Evolutionary conservation across 495 filamentous ascomycete genomes (phyloP), one percentile per base, ranked within the genome.

Genomic region (Hypoxylon perforatum): DNA sequence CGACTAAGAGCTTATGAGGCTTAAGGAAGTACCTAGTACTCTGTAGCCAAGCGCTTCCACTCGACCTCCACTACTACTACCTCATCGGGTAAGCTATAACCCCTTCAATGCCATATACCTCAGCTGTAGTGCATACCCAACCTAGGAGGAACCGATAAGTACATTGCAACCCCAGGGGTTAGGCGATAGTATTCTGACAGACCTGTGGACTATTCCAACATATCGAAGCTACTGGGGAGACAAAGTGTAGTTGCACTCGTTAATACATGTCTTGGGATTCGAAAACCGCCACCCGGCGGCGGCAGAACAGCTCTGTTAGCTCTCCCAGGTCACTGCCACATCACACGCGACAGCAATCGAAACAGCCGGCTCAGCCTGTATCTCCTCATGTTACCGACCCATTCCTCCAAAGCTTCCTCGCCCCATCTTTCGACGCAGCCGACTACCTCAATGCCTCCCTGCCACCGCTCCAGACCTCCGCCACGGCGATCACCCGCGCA

Each of bases 401-500:
- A 57, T 84, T 80, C 52, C 83, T 87, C 51, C 84, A 81, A 51
- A 87, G 86, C 59, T 97, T 96, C 75, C 82, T 91, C 23, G 79
- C 83, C 45, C 85, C 88, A 10, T 83, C 87, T 52, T 97, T 96
- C 75, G 90, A 94, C 77, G 84, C 91, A 15, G 90, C 86, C 69
- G 86, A 90, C 36, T 96, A 92, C 77, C 86, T 96, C 70, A 96
- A 97, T 76, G 79, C 85, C 46, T 83, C 85, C 11, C 84, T 97
- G 7, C 90, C 92, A 5, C 71, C 87, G 6, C 82, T 91, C 3
- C 84, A 88, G 22, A 84, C 65, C 9, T 51, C 69, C 22, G 14
- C 52, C 14, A 57, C 64, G 12, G 53, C 65, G 5, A 8, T 21
- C 33, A 66, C 57, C 36, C 56, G 52, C 10, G 38, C 67, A 45